Conservation (phyloP, 768 basidiomycete species). For the Tulasnella sp. region DNA sequence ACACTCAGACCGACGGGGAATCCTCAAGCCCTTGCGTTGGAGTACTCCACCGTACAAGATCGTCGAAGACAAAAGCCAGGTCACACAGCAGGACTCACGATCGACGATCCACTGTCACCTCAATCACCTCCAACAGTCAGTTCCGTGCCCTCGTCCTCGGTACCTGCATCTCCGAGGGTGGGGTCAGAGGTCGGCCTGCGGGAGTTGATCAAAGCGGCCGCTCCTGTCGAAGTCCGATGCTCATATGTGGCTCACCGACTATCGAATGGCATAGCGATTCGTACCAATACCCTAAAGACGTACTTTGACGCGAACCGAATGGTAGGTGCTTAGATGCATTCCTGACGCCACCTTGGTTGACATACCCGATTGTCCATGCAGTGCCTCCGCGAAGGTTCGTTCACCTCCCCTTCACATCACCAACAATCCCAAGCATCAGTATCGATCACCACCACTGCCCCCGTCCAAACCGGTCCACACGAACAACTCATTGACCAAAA, state of each 20-base stretch:
- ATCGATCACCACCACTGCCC: conserved; percentile 27
- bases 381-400: conserved; percentile 10
- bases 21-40: conserved; percentile 26
- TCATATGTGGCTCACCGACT: conserved; percentile 35
- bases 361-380: background rate
- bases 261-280: conserved; percentile 43
- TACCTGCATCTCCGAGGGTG: background rate
- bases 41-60: conserved; percentile 17
- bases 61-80: too few species aligned
- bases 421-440: background rate
- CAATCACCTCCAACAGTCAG: too few species aligned
- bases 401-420: background rate
- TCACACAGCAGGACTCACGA: too few species aligned
- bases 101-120: too few species aligned
- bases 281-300: conserved; percentile 62
- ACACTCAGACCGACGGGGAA: conserved; percentile 3
- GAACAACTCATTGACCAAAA: conserved; percentile 62
- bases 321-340: conserved; percentile 32
- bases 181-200: background rate
- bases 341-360: background rate
- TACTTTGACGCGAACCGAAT: conserved; percentile 74
- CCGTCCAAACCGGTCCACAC: conserved; percentile 44
- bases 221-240: conserved; percentile 3
- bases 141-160: background rate
- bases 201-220: background rate